Evolutionary conservation across 2,329 filamentous ascomycete species (phyloP).

Genomic region (Fusarium papillatum): DNA sequence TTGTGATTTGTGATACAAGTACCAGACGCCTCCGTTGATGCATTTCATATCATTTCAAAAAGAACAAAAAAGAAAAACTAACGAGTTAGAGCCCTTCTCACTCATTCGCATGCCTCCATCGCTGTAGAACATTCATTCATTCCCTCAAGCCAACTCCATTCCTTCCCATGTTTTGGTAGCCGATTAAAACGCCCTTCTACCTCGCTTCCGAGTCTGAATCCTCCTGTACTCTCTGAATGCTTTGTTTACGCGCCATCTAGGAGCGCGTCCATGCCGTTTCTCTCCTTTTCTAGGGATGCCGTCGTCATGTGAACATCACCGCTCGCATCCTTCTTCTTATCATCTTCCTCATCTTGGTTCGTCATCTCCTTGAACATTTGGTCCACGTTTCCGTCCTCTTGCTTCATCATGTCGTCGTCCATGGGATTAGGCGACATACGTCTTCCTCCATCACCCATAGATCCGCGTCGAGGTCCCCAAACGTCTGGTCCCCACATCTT

Average conservation of each 20-base stretch:
- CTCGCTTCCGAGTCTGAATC: neutral
- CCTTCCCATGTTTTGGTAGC: constrained; percentile 37
- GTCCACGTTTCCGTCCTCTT: constrained; percentile 63
- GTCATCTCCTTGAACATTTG: constrained; percentile 70
- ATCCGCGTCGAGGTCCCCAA: constrained; percentile 54
- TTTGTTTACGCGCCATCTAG: constrained; percentile 56
- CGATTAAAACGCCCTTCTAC: constrained; percentile 40
- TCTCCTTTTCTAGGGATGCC: constrained; percentile 59
- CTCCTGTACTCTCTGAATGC: neutral
- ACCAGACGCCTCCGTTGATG: constrained; percentile 21
- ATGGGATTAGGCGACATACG: constrained; percentile 45
- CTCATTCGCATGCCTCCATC: constrained; percentile 20
- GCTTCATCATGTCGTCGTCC: constrained; percentile 48
- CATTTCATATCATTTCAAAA: constrained; percentile 24
- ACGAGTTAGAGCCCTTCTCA: constrained; percentile 18
- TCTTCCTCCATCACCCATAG: constrained; percentile 43
- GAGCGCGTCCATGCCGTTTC: constrained; percentile 61
- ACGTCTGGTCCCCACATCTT: constrained; percentile 64
- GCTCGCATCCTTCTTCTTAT: constrained; percentile 51
- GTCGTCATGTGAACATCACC: constrained; percentile 54
- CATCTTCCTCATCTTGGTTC: constrained; percentile 63
- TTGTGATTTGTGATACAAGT: too few relatives aligned
- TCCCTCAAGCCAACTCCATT: constrained; percentile 33
- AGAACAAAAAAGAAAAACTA: neutral
- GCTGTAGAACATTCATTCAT: neutral